Evolutionary conservation across 2,329 filamentous ascomycete species (phyloP).

Genomic region (Calonectria honghensis): DNA sequence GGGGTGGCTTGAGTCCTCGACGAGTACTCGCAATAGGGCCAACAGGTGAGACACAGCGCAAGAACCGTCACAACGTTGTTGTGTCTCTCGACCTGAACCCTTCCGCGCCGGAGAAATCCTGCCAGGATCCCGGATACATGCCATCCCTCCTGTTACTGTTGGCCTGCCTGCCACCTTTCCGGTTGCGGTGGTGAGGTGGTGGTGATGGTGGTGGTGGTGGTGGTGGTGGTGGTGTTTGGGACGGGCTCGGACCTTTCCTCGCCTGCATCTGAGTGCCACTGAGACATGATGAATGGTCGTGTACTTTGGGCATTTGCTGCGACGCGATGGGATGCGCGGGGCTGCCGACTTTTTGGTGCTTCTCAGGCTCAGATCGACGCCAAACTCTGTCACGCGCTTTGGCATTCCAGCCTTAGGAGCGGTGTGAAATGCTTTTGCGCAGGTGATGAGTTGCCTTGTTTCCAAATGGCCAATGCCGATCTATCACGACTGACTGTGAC

Average conservation of each 20-base stretch:
- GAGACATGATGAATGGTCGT: constrained; percentile 19
- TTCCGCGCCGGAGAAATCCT: constrained; percentile 28
- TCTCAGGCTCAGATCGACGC: constrained; percentile 26
- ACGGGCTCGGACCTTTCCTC: constrained; percentile 28
- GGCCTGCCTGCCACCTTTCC: constrained; percentile 14
- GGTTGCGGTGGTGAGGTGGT: constrained; percentile 11
- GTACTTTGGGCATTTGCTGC: constrained; percentile 15
- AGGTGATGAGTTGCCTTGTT: constrained; percentile 23
- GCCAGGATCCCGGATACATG: constrained; percentile 5
- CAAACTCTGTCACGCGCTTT: constrained; percentile 26
- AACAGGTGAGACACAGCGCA: constrained; percentile 21
- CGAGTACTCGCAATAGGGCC: neutral
- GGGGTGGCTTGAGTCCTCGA: constrained; percentile 26
- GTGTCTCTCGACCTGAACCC: constrained; percentile 25
- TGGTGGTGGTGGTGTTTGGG: constrained; percentile 13
- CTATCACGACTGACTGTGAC: constrained; percentile 20
- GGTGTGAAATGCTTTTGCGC: constrained; percentile 19
- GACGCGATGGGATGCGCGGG: constrained; percentile 11
- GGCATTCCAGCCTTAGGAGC: constrained; percentile 26
- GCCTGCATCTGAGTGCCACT: constrained; percentile 19
- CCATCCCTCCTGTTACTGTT: constrained; percentile 6
- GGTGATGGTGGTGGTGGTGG: neutral
- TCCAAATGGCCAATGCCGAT: constrained; percentile 26
- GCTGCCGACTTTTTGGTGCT: constrained; percentile 9
- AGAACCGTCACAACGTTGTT: constrained; percentile 23